A percentile compares a stretch with the other conserved stretches of the same genome.
Evolutionary conservation across 164 flowering plant species (phyloP).

Genomic region (Berberis thunbergii): DNA sequence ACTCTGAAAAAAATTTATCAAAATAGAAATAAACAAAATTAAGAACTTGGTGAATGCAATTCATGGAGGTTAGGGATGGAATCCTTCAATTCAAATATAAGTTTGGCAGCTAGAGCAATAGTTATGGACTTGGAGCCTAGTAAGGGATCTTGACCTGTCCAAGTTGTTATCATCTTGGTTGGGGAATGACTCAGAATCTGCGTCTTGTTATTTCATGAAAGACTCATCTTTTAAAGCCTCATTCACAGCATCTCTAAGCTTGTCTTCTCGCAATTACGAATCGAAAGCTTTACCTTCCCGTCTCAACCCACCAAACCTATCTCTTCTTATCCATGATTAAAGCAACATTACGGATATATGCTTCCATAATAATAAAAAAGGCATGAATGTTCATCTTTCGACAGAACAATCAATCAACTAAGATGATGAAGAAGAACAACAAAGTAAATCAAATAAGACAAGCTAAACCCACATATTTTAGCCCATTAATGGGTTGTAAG

Average conservation of each 20-base stretch:
- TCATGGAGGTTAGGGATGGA: slow-evolving; percentile 38
- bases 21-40: not conserved
- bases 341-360: too few species aligned
- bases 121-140: slow-evolving; percentile 57
- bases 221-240: slow-evolving; percentile 93
- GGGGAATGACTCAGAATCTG: slow-evolving; percentile 34
- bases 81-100: slow-evolving; percentile 30
- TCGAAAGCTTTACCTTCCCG: slow-evolving; percentile 40
- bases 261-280: slow-evolving; percentile 61
- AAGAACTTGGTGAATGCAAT: slow-evolving; percentile 47
- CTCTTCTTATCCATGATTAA: slow-evolving; percentile 51
- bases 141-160: slow-evolving; percentile 52
- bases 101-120: slow-evolving; percentile 49
- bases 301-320: slow-evolving; percentile 40
- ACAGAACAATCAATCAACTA: too few species aligned
- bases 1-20: too few species aligned
- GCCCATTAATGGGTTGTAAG: too few species aligned
- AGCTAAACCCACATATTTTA: too few species aligned
- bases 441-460: slow-evolving; percentile 22
- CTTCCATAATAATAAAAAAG: too few species aligned
- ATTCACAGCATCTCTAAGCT: slow-evolving; percentile 84
- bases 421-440: slow-evolving; percentile 28
- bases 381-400: too few species aligned
- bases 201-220: slow-evolving; percentile 50
- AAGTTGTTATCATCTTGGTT: slow-evolving; percentile 30